A percentile compares a stretch with the other conserved stretches of the same genome.
Conservation (phyloP, 2,329 filamentous ascomycete genomes). For the Dactylonectria estremocensis region DNA sequence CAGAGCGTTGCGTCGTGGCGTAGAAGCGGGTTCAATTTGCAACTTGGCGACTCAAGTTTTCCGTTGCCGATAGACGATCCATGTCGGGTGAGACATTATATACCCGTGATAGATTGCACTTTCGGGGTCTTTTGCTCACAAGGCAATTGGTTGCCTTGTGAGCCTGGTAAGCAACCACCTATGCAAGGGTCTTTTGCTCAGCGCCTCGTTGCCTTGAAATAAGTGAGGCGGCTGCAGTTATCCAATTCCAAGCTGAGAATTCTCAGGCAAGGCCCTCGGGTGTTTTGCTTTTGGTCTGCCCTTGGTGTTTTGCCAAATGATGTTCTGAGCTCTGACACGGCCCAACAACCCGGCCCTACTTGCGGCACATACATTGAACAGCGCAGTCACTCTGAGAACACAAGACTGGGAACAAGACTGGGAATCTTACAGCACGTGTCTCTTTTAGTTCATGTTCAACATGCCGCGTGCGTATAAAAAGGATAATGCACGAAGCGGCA, state of each 20-base stretch:
- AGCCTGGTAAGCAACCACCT: background rate
- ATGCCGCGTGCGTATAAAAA: too few relatives aligned
- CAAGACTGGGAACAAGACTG: too few relatives aligned
- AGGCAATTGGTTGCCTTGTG: background rate
- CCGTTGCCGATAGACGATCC: too few relatives aligned
- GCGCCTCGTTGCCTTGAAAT: background rate
- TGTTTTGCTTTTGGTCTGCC: constrained; percentile 2
- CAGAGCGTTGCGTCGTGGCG: background rate
- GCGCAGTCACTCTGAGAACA: background rate
- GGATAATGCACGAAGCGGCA: too few relatives aligned
- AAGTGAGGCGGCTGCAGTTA: background rate
- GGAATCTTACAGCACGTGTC: too few relatives aligned
- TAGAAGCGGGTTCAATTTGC: background rate
- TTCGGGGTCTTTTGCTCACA: background rate
- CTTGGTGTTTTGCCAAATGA: background rate
- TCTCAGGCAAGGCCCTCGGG: background rate
- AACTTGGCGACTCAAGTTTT: background rate
- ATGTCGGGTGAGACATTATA: background rate
- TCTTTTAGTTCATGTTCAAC: too few relatives aligned
- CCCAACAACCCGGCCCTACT: background rate
- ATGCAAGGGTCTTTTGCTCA: constrained; percentile 4
- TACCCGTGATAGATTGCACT: too few relatives aligned
- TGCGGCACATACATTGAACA: background rate
- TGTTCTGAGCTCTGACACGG: background rate
- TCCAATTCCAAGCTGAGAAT: background rate